Conservation (phyloP, 192 early-diverging fungal genomes). For the Podila minutissima region DNA sequence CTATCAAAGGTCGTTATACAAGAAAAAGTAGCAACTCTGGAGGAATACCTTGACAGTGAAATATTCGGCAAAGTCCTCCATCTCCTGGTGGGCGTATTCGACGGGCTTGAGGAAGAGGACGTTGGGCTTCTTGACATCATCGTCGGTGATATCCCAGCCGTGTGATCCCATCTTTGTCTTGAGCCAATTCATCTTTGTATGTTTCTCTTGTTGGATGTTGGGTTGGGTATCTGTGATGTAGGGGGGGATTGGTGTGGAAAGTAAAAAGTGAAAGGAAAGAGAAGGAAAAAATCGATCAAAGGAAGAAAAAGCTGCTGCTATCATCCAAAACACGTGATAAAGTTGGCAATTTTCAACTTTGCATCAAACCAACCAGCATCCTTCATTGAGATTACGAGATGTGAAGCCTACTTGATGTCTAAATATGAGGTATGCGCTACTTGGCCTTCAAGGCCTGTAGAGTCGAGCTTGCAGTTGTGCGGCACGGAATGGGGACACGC, state of each 20-base stretch:
- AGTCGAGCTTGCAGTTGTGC: no score
- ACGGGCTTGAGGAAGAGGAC: constrained; percentile 34
- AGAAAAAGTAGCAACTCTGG: not conserved
- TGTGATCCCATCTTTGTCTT: constrained; percentile 52
- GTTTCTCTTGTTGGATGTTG: not conserved
- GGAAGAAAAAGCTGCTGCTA: not conserved
- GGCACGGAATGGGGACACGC: no score
- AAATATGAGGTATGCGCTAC: no score
- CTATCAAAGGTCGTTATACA: not conserved
- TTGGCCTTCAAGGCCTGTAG: no score
- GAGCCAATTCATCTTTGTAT: constrained; percentile 43
- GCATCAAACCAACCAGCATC: no score
- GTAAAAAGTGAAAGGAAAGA: not conserved
- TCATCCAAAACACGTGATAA: not conserved
- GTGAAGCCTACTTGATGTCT: no score
- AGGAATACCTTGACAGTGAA: constrained; percentile 40
- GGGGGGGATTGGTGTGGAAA: not conserved
- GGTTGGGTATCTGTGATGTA: not conserved
- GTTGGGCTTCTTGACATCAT: constrained; percentile 47
- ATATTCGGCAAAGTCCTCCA: constrained; percentile 49
- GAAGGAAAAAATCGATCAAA: not conserved
- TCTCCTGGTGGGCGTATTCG: constrained; percentile 26
- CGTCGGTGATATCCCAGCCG: constrained; percentile 45
- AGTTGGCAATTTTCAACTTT: no score
- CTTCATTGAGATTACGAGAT: no score